Conservation (phyloP, 345 rosid species). For the Noccaea caerulescens region DNA sequence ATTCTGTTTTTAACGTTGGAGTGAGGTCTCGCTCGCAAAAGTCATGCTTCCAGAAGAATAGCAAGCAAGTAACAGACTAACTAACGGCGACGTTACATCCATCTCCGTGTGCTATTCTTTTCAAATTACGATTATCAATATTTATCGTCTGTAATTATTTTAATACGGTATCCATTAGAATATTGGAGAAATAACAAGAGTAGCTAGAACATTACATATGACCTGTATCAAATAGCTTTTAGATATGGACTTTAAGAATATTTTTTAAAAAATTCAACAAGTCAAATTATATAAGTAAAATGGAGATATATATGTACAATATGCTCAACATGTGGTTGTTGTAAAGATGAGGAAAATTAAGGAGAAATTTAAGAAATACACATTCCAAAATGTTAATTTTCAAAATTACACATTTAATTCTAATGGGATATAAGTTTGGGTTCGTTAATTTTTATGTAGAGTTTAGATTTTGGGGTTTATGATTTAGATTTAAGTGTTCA, state of each 20-base stretch:
- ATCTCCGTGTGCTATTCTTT: neutral
- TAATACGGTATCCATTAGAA: neutral
- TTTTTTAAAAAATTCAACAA: neutral
- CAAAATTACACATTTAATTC: too few species aligned
- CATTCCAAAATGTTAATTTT: too few species aligned
- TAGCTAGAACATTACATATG: conserved; percentile 5
- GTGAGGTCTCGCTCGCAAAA: neutral
- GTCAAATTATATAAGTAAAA: conserved; percentile 1
- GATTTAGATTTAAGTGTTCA: neutral
- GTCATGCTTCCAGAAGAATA: conserved; percentile 22
- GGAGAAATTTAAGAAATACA: too few species aligned
- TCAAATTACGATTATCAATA: neutral
- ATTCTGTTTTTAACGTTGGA: conserved; percentile 31
- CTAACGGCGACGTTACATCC: conserved; percentile 28
- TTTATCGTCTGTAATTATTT: neutral
- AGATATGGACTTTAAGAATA: neutral
- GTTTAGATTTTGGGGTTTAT: too few species aligned
- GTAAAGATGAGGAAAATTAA: neutral
- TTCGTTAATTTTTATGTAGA: too few species aligned
- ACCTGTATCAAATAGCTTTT: neutral
- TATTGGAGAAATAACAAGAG: neutral
- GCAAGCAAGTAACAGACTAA: conserved; percentile 12
- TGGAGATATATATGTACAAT: neutral
- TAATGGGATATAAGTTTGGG: too few species aligned
- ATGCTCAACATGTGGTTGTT: conserved; percentile 19